Evolutionary conservation across 2,329 filamentous ascomycete species (phyloP).

Genomic region (Pseudocercospora vitis): DNA sequence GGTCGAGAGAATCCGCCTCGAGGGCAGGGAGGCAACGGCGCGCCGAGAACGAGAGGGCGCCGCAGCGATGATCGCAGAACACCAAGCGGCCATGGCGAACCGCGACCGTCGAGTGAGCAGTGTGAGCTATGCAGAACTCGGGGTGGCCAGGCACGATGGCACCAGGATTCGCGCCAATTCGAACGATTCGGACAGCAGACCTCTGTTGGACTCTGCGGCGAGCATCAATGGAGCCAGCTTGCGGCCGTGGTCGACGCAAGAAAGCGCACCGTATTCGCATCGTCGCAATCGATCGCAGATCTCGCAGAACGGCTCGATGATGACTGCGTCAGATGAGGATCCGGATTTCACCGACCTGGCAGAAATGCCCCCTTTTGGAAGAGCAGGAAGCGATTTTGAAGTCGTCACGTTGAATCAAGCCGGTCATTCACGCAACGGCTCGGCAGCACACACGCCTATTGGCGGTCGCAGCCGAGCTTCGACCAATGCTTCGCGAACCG

Average conservation of each 20-base stretch:
- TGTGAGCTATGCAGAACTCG: conserved; percentile 74
- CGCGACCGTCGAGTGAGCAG: conserved; percentile 69
- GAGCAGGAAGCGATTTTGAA: conserved; percentile 45
- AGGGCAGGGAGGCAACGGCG: conserved; percentile 56
- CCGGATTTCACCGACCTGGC: conserved; percentile 28
- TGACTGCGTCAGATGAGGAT: conserved; percentile 42
- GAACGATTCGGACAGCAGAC: conserved; percentile 68
- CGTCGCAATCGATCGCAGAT: conserved; percentile 44
- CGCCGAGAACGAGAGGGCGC: conserved; percentile 41
- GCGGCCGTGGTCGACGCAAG: conserved; percentile 32
- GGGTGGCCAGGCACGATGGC: conserved; percentile 74
- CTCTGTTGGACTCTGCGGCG: conserved; percentile 70
- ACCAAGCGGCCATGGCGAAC: conserved; percentile 53
- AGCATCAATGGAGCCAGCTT: conserved; percentile 51
- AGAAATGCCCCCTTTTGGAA: conserved; percentile 34
- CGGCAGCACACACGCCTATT: conserved; percentile 20
- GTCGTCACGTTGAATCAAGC: conserved; percentile 43
- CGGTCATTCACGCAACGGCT: conserved; percentile 37
- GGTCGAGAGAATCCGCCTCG: conserved; percentile 62
- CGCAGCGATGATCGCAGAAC: conserved; percentile 55
- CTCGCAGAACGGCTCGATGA: conserved; percentile 43
- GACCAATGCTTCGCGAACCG: conserved; percentile 20
- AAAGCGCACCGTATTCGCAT: conserved; percentile 34
- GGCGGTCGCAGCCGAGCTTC: conserved; percentile 34
- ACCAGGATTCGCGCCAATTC: conserved; percentile 72